These are phyloP conservation scores for Boechera divaricarpa DNA, from an alignment of 345 rosid genomes.

Conservation along the genomic window DNA sequence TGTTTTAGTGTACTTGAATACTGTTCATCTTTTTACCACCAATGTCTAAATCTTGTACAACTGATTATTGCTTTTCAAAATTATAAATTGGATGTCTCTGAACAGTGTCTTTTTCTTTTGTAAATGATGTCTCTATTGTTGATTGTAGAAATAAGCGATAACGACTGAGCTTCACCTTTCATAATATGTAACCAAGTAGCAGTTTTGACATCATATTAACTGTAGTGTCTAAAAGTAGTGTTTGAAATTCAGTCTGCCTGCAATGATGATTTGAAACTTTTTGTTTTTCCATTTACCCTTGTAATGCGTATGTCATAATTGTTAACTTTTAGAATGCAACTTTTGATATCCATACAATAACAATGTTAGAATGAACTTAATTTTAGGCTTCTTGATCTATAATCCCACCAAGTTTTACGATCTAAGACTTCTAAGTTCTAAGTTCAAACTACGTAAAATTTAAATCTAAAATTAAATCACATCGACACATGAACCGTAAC, in stretches of 20 bases:
- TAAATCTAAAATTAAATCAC: neutral
- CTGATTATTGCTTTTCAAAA: constrained; percentile 22
- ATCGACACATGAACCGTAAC: neutral
- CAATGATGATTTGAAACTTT: neutral
- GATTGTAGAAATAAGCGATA: constrained; percentile 32
- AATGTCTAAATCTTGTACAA: constrained; percentile 32
- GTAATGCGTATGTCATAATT: constrained; percentile 17
- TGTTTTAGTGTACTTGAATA: too few relatives aligned
- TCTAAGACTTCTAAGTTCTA: too few relatives aligned
- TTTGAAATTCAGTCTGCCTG: constrained; percentile 20
- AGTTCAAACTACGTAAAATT: too few relatives aligned
- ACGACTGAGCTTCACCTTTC: constrained; percentile 30
- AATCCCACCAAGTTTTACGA: neutral
- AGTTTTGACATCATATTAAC: constrained; percentile 15
- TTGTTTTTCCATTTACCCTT: neutral
- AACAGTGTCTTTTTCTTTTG: neutral
- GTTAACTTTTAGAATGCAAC: constrained; percentile 15
- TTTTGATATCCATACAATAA: neutral
- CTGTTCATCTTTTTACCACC: constrained; percentile 18
- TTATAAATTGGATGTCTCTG: constrained; percentile 9
- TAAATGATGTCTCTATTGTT: constrained; percentile 27
- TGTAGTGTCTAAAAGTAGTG: constrained; percentile 28
- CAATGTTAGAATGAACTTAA: neutral
- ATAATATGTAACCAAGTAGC: neutral
- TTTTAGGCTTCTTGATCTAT: neutral